Evolutionary conservation across 1,139 yeast species (phyloP), one percentile per base, ranked within the genome.

Genomic region (Yamadazyma atmosphaerica): DNA sequence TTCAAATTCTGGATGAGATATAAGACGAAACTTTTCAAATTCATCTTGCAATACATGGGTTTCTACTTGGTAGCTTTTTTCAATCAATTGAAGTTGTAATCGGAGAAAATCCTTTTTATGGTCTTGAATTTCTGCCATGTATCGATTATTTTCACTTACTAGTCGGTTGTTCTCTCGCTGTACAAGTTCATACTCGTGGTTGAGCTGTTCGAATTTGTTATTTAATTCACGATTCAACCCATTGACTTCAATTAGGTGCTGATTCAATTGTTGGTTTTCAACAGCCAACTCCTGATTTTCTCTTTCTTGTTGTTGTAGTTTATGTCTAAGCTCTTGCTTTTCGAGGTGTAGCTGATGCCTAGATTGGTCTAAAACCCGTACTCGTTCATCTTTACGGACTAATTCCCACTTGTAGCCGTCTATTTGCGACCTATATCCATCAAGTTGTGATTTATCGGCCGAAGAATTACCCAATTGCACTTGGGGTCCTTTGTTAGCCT

Each of bases 31-130:
- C 26, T 34, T 34, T 8, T 34, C 8, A 33, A 17, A 43, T 26
- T 47, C 51, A 10, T 40, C 33, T 14, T 47, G 40, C 3, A 49
- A 32, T 3, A 23, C 29, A 15, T 42, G 33, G 10, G 36, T n/a
- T 18, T 46, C 36, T n/a, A 43, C 29, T 12, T 44, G 32, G 35
- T 45, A 49, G 11, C 35, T 37, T 23, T 36, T 37, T 2, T 36
- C 31, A 32, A 39, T 47, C 18, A 42, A 25, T 25, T 47, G 36
- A 3, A 47, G 29, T 28, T 32, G 34, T 22, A 32, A 22, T 6
- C 23, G 27, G 9, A 32, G n/a, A 19, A 28, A 10, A 28, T 28
- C 31, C 12, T 28, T 28, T 6, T 28, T n/a, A 7, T 10, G 16
- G 8, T 28, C 31, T 28, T 28, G 31, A 3, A 16, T 9, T 16